Evolutionary conservation across 2,329 filamentous ascomycete genomes (phyloP).

Genomic region (Pseudonectria buxi): DNA sequence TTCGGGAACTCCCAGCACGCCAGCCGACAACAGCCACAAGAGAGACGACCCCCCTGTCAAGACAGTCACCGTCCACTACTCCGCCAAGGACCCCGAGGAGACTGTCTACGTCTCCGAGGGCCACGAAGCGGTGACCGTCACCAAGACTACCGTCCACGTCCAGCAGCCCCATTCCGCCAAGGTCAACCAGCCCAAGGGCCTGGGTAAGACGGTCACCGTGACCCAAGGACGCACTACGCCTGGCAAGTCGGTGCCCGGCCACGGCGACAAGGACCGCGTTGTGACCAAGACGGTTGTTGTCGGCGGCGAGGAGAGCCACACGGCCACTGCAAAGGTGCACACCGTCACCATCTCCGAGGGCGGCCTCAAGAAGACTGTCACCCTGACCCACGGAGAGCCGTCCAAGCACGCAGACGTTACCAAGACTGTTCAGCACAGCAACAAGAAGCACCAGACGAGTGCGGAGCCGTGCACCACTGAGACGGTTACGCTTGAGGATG

Average conservation of each 20-base stretch:
- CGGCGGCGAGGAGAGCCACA: conserved; percentile 1
- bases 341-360: conserved; percentile 10
- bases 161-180: conserved; percentile 6
- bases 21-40: conserved; percentile 15
- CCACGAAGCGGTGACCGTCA: conserved; percentile 14
- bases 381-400: too few relatives aligned
- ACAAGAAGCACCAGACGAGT: not conserved
- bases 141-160: conserved; percentile 13
- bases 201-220: conserved; percentile 11
- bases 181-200: not conserved
- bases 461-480: conserved; percentile 1
- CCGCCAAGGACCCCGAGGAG: conserved; percentile 15
- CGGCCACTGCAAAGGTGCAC: conserved; percentile 7
- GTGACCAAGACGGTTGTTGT: not conserved
- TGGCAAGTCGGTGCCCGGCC: not conserved
- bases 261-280: not conserved
- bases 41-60: conserved; percentile 12
- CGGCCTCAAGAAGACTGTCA: not conserved
- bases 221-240: conserved; percentile 1
- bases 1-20: conserved; percentile 6
- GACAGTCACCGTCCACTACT: conserved; percentile 21
- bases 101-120: conserved; percentile 19
- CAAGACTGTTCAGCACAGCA: not conserved
- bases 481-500: conserved; percentile 6
- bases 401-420: not conserved